phyloP scores from a whole-genome alignment of 306 rosid species.

The Cucurbita pepo region DNA sequence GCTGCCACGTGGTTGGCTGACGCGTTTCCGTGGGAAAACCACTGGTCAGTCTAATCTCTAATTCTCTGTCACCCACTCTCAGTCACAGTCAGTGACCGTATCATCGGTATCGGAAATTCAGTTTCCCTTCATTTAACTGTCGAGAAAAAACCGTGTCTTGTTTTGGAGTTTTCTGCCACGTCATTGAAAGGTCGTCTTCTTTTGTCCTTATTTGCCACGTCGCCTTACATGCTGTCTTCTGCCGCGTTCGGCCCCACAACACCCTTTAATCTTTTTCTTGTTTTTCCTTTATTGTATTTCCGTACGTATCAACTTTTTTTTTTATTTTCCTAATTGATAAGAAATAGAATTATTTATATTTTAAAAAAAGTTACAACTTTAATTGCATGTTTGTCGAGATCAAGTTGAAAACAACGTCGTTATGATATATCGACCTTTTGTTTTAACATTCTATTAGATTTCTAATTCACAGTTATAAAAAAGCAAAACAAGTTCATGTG shows the following conservation, averaged over 20 bases:
- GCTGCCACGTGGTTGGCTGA: conserved; percentile 5
- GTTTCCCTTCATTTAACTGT: neutral
- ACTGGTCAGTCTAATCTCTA: neutral
- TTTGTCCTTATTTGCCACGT: neutral
- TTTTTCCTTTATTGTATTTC: neutral
- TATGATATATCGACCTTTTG: no score
- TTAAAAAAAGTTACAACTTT: no score
- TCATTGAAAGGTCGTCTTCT: neutral
- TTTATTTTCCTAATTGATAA: no score
- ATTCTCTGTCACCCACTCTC: conserved; percentile 1
- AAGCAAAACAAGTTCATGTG: no score
- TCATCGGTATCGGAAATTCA: neutral
- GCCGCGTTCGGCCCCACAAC: neutral
- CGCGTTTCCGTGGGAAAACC: conserved; percentile 19
- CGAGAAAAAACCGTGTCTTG: neutral
- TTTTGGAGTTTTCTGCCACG: neutral
- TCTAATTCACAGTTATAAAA: no score
- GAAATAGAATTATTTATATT: no score
- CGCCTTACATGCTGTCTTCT: neutral
- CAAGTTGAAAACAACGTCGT: no score
- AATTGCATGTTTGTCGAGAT: no score
- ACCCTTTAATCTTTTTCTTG: neutral
- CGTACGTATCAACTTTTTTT: neutral
- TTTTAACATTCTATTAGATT: no score
- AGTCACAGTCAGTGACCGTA: neutral